Conservation (phyloP, 2,329 filamentous ascomycete species). For the Camptophora hylomeconis region DNA sequence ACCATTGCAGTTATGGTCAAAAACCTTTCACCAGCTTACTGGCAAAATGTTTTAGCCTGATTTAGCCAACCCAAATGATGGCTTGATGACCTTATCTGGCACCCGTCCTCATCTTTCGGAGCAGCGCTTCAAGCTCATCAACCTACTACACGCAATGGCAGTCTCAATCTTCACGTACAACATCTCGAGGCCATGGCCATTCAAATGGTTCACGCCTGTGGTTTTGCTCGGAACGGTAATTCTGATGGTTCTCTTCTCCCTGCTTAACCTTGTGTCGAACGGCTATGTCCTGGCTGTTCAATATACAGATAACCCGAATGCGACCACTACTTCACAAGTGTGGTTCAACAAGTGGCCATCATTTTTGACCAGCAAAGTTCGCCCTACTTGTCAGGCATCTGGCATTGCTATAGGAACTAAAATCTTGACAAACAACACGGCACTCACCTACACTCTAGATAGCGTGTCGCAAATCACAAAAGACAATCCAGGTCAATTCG, state of each 20-base stretch:
- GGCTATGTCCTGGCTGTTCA: conserved; percentile 4
- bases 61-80: too few relatives aligned
- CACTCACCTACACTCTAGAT: conserved; percentile 7
- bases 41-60: too few relatives aligned
- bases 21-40: too few relatives aligned
- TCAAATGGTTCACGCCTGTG: conserved; percentile 8
- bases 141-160: too few relatives aligned
- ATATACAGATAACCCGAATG: conserved; percentile 7
- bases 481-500: neutral
- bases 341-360: conserved; percentile 6
- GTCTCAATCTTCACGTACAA: conserved; percentile 8
- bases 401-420: conserved; percentile 5
- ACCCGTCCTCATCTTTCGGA: too few relatives aligned
- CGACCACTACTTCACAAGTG: conserved; percentile 1
- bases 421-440: conserved; percentile 8
- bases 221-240: conserved; percentile 5
- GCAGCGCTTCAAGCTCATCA: too few relatives aligned
- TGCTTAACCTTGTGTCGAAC: conserved; percentile 5
- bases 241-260: conserved; percentile 6
- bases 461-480: conserved; percentile 2
- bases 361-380: conserved; percentile 4
- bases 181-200: conserved; percentile 8
- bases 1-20: too few relatives aligned
- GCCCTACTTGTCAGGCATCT: conserved; percentile 5
- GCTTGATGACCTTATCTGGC: too few relatives aligned